Conservation (phyloP, 2,329 filamentous ascomycete species). For the Aspergillus arachidicola region DNA sequence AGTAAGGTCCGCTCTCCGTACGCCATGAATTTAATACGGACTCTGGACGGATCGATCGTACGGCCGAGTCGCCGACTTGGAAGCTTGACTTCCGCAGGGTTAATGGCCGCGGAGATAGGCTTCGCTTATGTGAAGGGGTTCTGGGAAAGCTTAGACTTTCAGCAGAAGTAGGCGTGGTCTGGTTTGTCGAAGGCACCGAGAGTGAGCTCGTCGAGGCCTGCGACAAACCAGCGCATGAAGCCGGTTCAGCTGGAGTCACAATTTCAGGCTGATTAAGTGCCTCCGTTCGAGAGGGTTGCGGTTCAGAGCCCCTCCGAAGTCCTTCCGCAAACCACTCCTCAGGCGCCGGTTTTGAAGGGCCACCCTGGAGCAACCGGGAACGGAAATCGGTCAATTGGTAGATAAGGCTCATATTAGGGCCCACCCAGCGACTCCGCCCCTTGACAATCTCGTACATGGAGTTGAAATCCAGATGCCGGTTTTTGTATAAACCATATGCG, state of each 20-base stretch:
- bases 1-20: constrained; percentile 28
- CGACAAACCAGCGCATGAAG: constrained; percentile 24
- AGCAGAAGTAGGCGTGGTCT: constrained; percentile 29
- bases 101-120: constrained; percentile 39
- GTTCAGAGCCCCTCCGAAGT: constrained; percentile 32
- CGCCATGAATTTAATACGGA: constrained; percentile 21
- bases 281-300: constrained; percentile 29
- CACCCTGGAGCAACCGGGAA: constrained; percentile 38
- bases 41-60: constrained; percentile 23
- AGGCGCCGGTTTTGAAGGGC: constrained; percentile 33
- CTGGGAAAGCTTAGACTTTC: constrained; percentile 27
- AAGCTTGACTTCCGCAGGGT: constrained; percentile 37
- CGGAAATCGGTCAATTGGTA: constrained; percentile 69
- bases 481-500: constrained; percentile 67
- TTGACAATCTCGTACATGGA: constrained; percentile 67
- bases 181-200: constrained; percentile 27
- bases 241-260: constrained; percentile 17
- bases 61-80: constrained; percentile 11
- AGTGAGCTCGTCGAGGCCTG: constrained; percentile 30
- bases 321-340: constrained; percentile 39
- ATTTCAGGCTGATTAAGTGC: constrained; percentile 9
- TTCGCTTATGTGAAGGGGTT: constrained; percentile 34
- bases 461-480: constrained; percentile 63
- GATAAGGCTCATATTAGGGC: constrained; percentile 70
- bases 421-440: constrained; percentile 66